These are phyloP conservation scores for Kurtzmaniella quercitrusa DNA, from an alignment of 1,139 yeast species.

Conservation along the genomic window DNA sequence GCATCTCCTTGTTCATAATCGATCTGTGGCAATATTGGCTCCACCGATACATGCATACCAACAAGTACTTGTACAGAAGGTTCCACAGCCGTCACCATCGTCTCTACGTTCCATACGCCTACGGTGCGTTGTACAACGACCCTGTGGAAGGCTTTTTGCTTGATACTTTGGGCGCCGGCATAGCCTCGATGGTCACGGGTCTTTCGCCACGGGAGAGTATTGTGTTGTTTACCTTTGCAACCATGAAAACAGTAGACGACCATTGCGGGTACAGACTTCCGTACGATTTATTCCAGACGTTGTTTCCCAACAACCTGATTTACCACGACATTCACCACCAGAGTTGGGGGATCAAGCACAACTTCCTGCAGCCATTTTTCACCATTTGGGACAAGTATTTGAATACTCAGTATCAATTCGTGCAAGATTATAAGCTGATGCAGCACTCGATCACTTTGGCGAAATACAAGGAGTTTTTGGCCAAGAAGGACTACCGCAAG, in stretches of 20 bases:
- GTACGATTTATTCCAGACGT: conserved; percentile 77
- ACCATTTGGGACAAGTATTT: conserved; percentile 82
- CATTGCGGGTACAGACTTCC: conserved; percentile 96
- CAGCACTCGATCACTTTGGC: conserved; percentile 58
- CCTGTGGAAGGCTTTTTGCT: conserved; percentile 89
- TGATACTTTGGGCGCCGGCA: conserved; percentile 89
- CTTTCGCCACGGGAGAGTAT: conserved; percentile 75
- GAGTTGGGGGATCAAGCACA: conserved; percentile 88
- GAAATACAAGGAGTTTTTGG: conserved; percentile 59
- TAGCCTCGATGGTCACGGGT: conserved; percentile 61
- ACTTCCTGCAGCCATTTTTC: conserved; percentile 96
- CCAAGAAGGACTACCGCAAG: conserved; percentile 17
- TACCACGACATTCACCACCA: conserved; percentile 98
- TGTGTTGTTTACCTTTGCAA: conserved; percentile 75
- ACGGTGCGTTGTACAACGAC: conserved; percentile 91
- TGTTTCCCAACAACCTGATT: conserved; percentile 92
- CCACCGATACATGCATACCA: conserved; percentile 84
- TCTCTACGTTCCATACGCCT: conserved; percentile 92
- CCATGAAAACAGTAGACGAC: conserved; percentile 95
- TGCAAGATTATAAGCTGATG: conserved; percentile 52
- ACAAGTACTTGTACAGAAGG: conserved; percentile 66
- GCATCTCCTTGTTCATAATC: conserved; percentile 64
- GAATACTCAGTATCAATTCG: conserved; percentile 69
- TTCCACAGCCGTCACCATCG: conserved; percentile 95
- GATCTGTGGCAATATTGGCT: conserved; percentile 95